Evolutionary conservation across 75 land plant genomes (phyloP).

Genomic region (Selaginella tamariscina): DNA sequence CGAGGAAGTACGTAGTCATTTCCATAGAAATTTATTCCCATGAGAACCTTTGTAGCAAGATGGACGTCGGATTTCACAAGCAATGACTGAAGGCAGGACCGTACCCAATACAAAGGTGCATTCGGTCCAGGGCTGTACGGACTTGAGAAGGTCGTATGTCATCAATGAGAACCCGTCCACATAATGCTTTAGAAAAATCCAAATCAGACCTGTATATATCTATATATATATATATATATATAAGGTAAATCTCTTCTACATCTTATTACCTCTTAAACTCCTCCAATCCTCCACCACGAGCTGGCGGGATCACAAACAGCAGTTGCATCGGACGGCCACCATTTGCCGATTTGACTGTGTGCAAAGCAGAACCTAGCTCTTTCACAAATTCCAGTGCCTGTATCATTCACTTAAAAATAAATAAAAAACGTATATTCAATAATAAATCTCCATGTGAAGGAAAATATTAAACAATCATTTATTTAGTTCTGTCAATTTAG

Average conservation of each 20-base stretch:
- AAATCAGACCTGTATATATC: too few species aligned
- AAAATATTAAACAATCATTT: too few species aligned
- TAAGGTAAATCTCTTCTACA: too few species aligned
- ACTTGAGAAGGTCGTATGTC: slow-evolving; percentile 89
- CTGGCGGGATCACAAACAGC: slow-evolving; percentile 72
- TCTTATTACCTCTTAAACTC: slow-evolving; percentile 53
- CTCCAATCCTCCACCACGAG: slow-evolving; percentile 34
- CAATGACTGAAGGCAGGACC: slow-evolving; percentile 34
- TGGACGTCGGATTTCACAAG: slow-evolving; percentile 27
- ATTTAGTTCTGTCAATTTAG: too few species aligned
- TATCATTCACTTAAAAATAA: not conserved
- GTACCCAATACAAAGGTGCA: slow-evolving; percentile 83
- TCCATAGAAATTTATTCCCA: slow-evolving; percentile 92
- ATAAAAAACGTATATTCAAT: not conserved
- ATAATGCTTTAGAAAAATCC: slow-evolving; percentile 30
- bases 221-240: too few species aligned
- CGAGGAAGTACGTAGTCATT: slow-evolving; percentile 61
- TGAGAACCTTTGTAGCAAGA: slow-evolving; percentile 36
- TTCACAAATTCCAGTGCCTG: slow-evolving; percentile 67
- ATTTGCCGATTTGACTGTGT: slow-evolving; percentile 31
- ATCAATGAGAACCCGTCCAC: slow-evolving; percentile 92
- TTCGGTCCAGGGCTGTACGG: slow-evolving; percentile 77
- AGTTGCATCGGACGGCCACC: slow-evolving; percentile 33
- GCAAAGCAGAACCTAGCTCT: slow-evolving; percentile 51
- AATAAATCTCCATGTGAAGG: not conserved